Evolutionary conservation across 805 yeast genomes (phyloP), one percentile per base, ranked within the genome.

Genomic region (Sungouiozyma intestinalis): DNA sequence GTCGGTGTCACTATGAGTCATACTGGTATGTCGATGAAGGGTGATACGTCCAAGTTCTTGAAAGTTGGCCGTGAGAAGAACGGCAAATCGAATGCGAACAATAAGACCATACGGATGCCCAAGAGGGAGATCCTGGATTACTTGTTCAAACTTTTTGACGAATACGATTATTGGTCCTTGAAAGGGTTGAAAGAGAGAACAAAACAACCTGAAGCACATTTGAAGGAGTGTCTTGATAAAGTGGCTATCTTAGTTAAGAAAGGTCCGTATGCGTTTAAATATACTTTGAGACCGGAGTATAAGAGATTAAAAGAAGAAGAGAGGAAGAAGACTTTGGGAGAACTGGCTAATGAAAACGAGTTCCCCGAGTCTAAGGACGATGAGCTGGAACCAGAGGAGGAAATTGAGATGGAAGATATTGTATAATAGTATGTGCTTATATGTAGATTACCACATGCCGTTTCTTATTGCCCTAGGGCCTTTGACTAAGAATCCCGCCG

Each of bases 81-180:
- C 20, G 11, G 29, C 29, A 24, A 24, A 24, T 11, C 11, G 11
- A 67, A 66, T 49, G 66, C 39, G 13, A 60, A 53, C 44, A 62
- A 64, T 32, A 81, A 94, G 57, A 94, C 97, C 29, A 85, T 84
- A 50, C 77, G 98, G 60, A 85, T 92, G 81, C 95, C 95, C 33
- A 79, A 85, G 67, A 85, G 84, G 60, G 97, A 87, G 48, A 73
- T 92, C 44, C 74, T 90, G 72, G 96, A 88, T 63, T 66, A 85
- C 50, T 67, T 92, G 51, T 92, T 92, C 76, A 74, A 82, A 52
- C 69, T 90, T 54, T 92, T 92, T 63, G 96, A 87, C 62, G 94
- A 88, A 60, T 86, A 83, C 61, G 97, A 90, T 58, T 92, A 88
- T 63, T 92, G 98, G 98, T 79, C 92, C 9, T 72, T 92, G 72